These are phyloP conservation scores for Cladorrhinum sp. DNA, from an alignment of 2,329 filamentous ascomycete genomes.

Conservation along the genomic window DNA sequence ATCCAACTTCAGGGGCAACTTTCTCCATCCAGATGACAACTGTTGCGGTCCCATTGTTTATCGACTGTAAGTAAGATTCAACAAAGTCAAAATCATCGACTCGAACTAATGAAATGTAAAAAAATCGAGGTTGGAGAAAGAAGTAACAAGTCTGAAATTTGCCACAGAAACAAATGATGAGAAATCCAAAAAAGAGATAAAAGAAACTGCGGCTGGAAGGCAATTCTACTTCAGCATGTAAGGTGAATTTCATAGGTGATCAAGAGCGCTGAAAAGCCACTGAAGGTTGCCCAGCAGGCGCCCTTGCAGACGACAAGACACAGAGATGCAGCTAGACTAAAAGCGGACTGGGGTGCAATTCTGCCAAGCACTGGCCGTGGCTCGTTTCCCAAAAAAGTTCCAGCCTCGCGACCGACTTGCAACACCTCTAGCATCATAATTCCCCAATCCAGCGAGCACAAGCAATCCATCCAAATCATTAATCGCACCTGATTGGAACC, in stretches of 20 bases:
- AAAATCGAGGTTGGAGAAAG: neutral
- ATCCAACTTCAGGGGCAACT: slow-evolving; percentile 74
- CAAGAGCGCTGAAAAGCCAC: neutral
- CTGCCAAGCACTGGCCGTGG: slow-evolving; percentile 19
- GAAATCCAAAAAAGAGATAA: neutral
- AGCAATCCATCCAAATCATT: slow-evolving; percentile 15
- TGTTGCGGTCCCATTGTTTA: slow-evolving; percentile 9
- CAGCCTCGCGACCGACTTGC: slow-evolving; percentile 39
- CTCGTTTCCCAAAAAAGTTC: slow-evolving; percentile 40
- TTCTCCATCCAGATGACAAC: slow-evolving; percentile 72
- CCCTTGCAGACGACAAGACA: neutral
- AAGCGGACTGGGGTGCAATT: slow-evolving; percentile 28
- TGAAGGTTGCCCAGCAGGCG: neutral
- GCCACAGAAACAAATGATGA: neutral
- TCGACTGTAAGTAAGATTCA: neutral
- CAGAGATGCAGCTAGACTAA: slow-evolving; percentile 25
- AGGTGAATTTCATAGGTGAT: neutral
- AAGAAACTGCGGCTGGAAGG: neutral
- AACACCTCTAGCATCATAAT: slow-evolving; percentile 14
- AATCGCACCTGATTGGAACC: slow-evolving; percentile 6
- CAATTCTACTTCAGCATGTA: neutral
- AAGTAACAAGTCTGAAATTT: neutral
- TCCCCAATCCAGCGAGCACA: neutral
- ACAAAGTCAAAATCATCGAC: too few relatives aligned
- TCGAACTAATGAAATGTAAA: neutral